Conservation (phyloP, 2,329 filamentous ascomycete genomes). For the Fonsecaea multimorphosa region DNA sequence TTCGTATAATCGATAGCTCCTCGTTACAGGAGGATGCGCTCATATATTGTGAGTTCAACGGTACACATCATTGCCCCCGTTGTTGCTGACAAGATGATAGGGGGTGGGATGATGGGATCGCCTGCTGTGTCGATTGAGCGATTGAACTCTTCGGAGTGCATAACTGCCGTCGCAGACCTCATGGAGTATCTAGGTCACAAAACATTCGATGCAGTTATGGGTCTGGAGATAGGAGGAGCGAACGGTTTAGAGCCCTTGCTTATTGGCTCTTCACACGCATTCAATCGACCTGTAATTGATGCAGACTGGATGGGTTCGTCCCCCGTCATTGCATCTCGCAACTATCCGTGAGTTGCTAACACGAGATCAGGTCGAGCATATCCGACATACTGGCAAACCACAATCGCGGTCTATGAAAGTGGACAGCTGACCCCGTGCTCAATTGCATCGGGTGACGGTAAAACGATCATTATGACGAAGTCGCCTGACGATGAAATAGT, state of each 20-base stretch:
- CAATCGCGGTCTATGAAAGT: conserved; percentile 32
- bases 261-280: conserved; percentile 40
- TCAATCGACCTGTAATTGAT: conserved; percentile 52
- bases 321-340: not conserved
- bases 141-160: conserved; percentile 62
- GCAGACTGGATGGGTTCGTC: conserved; percentile 55
- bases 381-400: conserved; percentile 49
- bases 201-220: conserved; percentile 47
- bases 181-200: conserved; percentile 55
- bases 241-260: conserved; percentile 56
- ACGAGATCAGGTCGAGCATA: conserved; percentile 41
- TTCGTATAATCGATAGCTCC: conserved; percentile 49
- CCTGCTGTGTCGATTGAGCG: conserved; percentile 68
- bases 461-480: conserved; percentile 54
- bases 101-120: conserved; percentile 59
- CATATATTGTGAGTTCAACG: conserved; percentile 46
- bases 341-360: conserved; percentile 18
- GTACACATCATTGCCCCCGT: conserved; percentile 29
- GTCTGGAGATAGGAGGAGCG: conserved; percentile 45
- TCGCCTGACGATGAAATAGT: conserved; percentile 52
- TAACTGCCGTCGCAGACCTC: conserved; percentile 57
- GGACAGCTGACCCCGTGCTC: conserved; percentile 27
- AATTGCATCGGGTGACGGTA: conserved; percentile 45
- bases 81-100: conserved; percentile 34
- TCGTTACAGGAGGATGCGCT: conserved; percentile 53